Percentiles rank a stretch among this genome's conserved stretches.
phyloP scores from a whole-genome alignment of 306 rosid genomes.

The Fagus crenata region DNA sequence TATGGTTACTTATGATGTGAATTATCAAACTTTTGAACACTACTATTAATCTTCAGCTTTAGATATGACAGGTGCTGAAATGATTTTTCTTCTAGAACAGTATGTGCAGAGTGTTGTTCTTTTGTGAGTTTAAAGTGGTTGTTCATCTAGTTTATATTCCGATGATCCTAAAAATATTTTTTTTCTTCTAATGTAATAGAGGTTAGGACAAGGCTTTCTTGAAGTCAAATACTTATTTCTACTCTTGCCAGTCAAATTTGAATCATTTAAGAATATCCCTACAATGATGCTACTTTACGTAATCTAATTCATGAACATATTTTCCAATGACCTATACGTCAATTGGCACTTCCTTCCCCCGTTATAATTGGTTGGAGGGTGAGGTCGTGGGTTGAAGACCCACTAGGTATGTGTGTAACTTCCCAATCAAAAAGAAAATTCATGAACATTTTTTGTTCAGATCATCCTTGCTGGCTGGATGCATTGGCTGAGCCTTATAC shows the following conservation, averaged over 20 bases:
- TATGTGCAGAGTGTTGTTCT: not conserved
- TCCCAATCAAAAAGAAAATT: not conserved
- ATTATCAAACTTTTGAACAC: not conserved
- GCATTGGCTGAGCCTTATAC: not conserved
- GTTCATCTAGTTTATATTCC: not conserved
- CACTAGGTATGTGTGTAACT: too few relatives aligned
- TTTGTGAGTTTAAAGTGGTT: not conserved
- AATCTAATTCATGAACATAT: not conserved
- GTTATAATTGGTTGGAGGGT: too few relatives aligned
- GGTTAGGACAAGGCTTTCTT: not conserved
- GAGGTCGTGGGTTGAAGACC: too few relatives aligned
- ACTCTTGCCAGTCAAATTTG: not conserved
- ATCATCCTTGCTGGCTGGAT: conserved; percentile 5
- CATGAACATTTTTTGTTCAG: not conserved
- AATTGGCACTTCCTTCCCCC: too few relatives aligned
- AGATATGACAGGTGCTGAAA: not conserved
- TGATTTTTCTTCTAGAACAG: not conserved
- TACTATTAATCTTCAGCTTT: not conserved
- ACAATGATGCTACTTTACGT: not conserved
- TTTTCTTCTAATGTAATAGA: not conserved
- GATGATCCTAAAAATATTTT: not conserved
- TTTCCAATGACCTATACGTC: not conserved
- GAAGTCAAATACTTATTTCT: not conserved
- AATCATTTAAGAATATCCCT: not conserved
- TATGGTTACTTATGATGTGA: not conserved